Evolutionary conservation across 1,284 basidiomycete genomes (phyloP).

Genomic region (Volvariella volvacea): DNA sequence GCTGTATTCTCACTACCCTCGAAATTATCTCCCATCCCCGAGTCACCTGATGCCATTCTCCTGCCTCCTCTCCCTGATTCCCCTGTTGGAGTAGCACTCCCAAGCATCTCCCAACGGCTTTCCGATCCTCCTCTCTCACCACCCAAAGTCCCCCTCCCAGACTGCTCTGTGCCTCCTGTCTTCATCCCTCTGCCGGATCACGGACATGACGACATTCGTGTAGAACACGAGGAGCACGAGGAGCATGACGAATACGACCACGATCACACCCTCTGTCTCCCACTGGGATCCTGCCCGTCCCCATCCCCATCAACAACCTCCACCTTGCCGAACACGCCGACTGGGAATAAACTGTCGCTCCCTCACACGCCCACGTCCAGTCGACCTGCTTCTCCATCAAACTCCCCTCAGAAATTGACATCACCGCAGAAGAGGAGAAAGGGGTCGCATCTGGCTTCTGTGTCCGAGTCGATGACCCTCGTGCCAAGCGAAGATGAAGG

Average conservation of each 20-base stretch:
- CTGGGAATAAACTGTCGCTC: too few relatives aligned
- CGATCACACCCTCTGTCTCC: neutral
- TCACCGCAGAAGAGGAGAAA: too few relatives aligned
- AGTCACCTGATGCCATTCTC: slow-evolving; percentile 13
- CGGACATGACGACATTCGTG: too few relatives aligned
- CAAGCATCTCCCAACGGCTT: neutral
- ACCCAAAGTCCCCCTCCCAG: slow-evolving; percentile 7
- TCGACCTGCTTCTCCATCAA: too few relatives aligned
- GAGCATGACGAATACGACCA: neutral
- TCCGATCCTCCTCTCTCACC: neutral
- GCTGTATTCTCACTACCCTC: slow-evolving; percentile 7
- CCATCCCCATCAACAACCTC: neutral
- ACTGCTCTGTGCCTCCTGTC: slow-evolving; percentile 12
- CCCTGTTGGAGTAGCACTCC: slow-evolving; percentile 9
- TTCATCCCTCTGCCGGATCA: too few relatives aligned
- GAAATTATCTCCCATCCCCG: slow-evolving; percentile 6
- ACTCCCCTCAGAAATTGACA: too few relatives aligned
- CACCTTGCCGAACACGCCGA: too few relatives aligned
- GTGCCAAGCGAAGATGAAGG: too few relatives aligned
- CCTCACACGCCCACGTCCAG: too few relatives aligned
- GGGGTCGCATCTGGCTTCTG: too few relatives aligned
- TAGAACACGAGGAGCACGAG: too few relatives aligned
- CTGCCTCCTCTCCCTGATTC: slow-evolving; percentile 12
- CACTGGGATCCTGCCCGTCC: slow-evolving; percentile 6
- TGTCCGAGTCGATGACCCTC: too few relatives aligned